Conservation (phyloP, 1,139 yeast species). For the Scheffersomyces segobiensis region DNA sequence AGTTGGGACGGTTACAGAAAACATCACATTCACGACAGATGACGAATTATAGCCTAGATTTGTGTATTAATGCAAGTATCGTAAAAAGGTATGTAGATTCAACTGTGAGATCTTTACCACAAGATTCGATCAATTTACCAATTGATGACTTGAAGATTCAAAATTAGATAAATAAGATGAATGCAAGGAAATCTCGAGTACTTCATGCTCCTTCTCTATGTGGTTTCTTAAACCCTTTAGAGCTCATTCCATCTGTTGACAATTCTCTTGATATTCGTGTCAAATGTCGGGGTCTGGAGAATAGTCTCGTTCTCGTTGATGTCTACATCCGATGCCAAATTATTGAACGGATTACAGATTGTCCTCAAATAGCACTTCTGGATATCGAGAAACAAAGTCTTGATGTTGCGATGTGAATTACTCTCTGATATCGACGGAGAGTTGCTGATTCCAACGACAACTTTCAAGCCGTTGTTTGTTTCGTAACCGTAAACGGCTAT, state of each 20-base stretch:
- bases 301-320: slow-evolving; percentile 22
- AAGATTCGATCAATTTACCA: background rate
- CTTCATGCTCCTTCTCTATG: background rate
- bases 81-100: background rate
- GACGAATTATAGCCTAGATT: background rate
- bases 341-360: slow-evolving; percentile 59
- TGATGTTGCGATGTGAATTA: slow-evolving; percentile 2
- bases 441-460: slow-evolving; percentile 47
- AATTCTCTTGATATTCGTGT: slow-evolving; percentile 32
- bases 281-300: slow-evolving; percentile 39
- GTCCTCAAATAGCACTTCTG: slow-evolving; percentile 52
- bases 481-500: slow-evolving; percentile 63
- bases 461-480: slow-evolving; percentile 60
- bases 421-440: background rate
- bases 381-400: slow-evolving; percentile 38
- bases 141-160: background rate
- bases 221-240: background rate
- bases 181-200: no score
- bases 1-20: background rate
- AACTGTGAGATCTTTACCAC: no score
- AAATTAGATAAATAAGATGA: no score
- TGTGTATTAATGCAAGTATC: background rate
- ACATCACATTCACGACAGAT: background rate
- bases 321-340: slow-evolving; percentile 3
- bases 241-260: slow-evolving; percentile 33